Evolutionary conservation across 495 filamentous ascomycete species (phyloP).

Genomic region (Recurvomyces mirabilis): DNA sequence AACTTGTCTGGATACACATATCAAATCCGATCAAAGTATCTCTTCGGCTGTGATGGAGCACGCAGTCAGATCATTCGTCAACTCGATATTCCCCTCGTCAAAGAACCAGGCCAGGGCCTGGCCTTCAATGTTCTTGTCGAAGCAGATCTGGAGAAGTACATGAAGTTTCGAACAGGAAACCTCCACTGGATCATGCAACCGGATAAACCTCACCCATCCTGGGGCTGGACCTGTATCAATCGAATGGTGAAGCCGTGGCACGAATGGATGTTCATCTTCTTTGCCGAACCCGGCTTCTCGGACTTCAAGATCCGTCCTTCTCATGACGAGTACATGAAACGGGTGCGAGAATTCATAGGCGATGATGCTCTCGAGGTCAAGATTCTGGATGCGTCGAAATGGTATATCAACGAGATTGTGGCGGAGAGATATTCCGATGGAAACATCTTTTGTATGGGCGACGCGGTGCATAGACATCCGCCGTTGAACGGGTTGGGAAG

Average conservation of each 20-base stretch:
- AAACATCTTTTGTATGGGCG: constrained; percentile 40
- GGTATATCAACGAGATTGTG: constrained; percentile 43
- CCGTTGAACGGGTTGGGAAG: constrained; percentile 41
- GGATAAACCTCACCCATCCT: constrained; percentile 33
- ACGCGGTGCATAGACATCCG: constrained; percentile 43
- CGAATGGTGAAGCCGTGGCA: constrained; percentile 48
- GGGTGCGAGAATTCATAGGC: constrained; percentile 39
- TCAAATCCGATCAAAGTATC: constrained; percentile 39
- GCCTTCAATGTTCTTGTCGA: constrained; percentile 44
- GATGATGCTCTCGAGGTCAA: constrained; percentile 37
- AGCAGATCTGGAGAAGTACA: constrained; percentile 41
- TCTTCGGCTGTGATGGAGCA: constrained; percentile 50
- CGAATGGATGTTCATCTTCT: constrained; percentile 46
- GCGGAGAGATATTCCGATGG: constrained; percentile 31
- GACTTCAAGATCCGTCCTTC: constrained; percentile 28
- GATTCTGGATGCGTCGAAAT: constrained; percentile 38
- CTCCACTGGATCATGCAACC: constrained; percentile 47
- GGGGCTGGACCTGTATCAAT: constrained; percentile 34
- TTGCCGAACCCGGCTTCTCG: constrained; percentile 31
- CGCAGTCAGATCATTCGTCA: constrained; percentile 41
- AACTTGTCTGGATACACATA: constrained; percentile 32
- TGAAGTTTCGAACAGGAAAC: constrained; percentile 41
- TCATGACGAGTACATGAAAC: constrained; percentile 34
- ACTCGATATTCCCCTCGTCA: constrained; percentile 38
- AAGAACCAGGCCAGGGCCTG: constrained; percentile 42